Conservation (phyloP, 352 stramenopile species). For the Globisporangium nodosum region DNA sequence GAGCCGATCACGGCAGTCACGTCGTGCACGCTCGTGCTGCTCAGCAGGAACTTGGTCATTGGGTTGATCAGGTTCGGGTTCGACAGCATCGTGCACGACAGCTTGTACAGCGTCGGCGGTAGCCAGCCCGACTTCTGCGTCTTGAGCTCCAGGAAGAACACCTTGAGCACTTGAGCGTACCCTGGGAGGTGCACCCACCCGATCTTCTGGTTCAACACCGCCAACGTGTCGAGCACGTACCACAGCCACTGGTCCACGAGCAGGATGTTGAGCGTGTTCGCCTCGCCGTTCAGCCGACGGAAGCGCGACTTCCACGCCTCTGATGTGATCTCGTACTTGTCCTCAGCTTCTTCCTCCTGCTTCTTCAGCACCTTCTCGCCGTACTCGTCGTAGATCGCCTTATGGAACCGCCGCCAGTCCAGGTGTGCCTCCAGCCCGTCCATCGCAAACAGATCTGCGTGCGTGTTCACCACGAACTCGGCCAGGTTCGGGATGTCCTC, state of each 20-base stretch:
- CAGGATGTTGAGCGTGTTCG: constrained; percentile 86
- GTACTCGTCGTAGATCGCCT: constrained; percentile 83
- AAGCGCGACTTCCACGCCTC: constrained; percentile 83
- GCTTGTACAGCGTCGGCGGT: constrained; percentile 81
- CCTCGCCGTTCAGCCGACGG: constrained; percentile 68
- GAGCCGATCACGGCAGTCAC: constrained; percentile 83
- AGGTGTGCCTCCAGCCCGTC: constrained; percentile 83
- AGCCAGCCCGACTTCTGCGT: constrained; percentile 86
- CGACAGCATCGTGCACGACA: constrained; percentile 87
- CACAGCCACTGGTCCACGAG: constrained; percentile 86
- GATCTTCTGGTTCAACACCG: constrained; percentile 87
- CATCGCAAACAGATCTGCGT: constrained; percentile 85
- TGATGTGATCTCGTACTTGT: constrained; percentile 86
- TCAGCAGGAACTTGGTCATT: constrained; percentile 87
- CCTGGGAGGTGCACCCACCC: constrained; percentile 80
- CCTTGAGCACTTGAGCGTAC: constrained; percentile 84
- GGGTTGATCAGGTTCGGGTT: constrained; percentile 87
- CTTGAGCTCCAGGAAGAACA: constrained; percentile 88
- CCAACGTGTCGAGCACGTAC: constrained; percentile 87
- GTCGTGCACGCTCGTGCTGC: constrained; percentile 84
- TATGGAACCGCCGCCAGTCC: constrained; percentile 88
- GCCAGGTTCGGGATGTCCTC: constrained; percentile 72
- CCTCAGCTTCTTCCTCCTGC: constrained; percentile 84
- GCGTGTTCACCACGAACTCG: constrained; percentile 78
- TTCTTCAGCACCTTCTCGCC: constrained; percentile 81